Evolutionary conservation across 2,329 filamentous ascomycete genomes (phyloP).

Genomic region (Neocucurbitaria cava): DNA sequence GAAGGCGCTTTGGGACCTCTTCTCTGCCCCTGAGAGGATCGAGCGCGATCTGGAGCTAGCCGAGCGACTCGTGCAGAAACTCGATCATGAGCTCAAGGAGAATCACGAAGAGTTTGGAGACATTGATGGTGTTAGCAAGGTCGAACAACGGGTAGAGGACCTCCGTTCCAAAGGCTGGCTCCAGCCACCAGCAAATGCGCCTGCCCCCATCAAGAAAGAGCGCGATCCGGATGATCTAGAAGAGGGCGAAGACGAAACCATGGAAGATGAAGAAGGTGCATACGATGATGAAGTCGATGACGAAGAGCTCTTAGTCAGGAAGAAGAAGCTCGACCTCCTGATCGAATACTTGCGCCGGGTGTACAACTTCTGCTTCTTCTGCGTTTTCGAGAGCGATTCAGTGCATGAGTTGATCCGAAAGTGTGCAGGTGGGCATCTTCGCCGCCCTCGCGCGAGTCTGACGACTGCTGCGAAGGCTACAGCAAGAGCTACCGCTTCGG

Average conservation of each 20-base stretch:
- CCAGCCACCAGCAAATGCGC: constrained; percentile 66
- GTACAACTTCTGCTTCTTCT: constrained; percentile 99
- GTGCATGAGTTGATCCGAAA: constrained; percentile 95
- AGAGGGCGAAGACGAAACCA: constrained; percentile 72
- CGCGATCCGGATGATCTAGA: constrained; percentile 70
- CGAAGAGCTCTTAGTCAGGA: constrained; percentile 86
- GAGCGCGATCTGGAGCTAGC: constrained; percentile 88
- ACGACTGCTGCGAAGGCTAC: constrained; percentile 84
- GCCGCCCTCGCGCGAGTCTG: constrained; percentile 84
- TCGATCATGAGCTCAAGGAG: constrained; percentile 82
- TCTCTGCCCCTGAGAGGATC: constrained; percentile 91
- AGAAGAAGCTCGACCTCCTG: constrained; percentile 94
- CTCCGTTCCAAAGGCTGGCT: constrained; percentile 78
- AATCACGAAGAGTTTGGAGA: constrained; percentile 58
- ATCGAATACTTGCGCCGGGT: constrained; percentile 97
- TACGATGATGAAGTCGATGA: constrained; percentile 84
- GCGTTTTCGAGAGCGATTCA: constrained; percentile 97
- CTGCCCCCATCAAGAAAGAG: constrained; percentile 64
- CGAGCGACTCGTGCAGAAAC: constrained; percentile 79
- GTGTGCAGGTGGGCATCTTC: constrained; percentile 95
- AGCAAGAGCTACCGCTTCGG: constrained; percentile 81
- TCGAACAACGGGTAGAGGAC: constrained; percentile 87
- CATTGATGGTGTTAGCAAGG: constrained; percentile 74
- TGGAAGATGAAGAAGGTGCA: constrained; percentile 70
- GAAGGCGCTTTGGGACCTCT: constrained; percentile 96